Base-by-base conservation (phyloP, 768 basidiomycete species). In the Saitozyma sp. region DNA sequence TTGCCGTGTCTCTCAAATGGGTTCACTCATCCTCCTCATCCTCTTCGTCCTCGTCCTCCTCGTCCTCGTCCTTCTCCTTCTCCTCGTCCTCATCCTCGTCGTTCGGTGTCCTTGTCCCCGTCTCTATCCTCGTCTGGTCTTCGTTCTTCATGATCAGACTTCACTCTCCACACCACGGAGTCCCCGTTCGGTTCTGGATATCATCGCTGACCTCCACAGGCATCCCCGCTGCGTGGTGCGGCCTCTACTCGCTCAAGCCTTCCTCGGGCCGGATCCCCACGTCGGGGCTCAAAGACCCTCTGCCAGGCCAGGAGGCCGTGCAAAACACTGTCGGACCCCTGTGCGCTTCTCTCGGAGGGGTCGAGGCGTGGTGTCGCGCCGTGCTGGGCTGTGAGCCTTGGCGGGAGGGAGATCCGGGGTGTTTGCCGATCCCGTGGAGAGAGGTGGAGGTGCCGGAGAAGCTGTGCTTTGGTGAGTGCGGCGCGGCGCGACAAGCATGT, bases 171-270 rank as follows among this genome's bases (percentile, higher is more conserved):
- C 29, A 29, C 29, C 29, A 29, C 29, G 5, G 5, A 29, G 29
- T 29, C 29, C 29, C 29, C 29, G 2, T 29, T 29, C 29, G 2
- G 29, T 29, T 29, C 29, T 29, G 29, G 29, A 5, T 29, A 29
- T 5, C 29, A 29, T 29, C 29, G 29, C 29, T 29, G 5, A 29
- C 29, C 29, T 5, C 29, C 29, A 29, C 29, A 46, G 83, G 88
- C n/a, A 83, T 83, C 8, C 88, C 88, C 3, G 84, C 88, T 0
- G 84, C 87, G 60, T 87, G 86, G 67, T 86, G 86, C 50, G 88
- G 87, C 9, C 62, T 74, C 16, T 74, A 68, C 56, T 43, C 52
- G 20, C 59, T 74, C 16, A 69, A 70, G 50, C 73, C 73, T 8
- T 71, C 73, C 11, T 67, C 63, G 54, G 70, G 73, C 11, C 61